phyloP scores from a whole-genome alignment of 306 rosid species.

The Albizia julibrissin region DNA sequence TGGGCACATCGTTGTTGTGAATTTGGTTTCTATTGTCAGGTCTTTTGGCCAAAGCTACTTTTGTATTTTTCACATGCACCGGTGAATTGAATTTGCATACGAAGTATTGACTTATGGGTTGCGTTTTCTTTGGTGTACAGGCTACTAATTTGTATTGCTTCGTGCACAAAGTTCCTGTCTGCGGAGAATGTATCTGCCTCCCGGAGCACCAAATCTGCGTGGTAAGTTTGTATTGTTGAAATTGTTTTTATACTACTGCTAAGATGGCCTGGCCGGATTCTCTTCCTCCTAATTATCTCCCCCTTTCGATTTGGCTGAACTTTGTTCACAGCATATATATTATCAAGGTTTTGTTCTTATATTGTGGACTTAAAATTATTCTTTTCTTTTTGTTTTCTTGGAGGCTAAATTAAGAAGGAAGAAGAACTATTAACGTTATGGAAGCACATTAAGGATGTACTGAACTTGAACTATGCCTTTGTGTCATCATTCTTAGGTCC shows the following conservation, averaged over 20 bases:
- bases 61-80: background rate
- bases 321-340: constrained; percentile 7
- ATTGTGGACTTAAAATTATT: background rate
- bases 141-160: constrained; percentile 74
- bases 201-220: constrained; percentile 89
- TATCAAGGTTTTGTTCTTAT: background rate
- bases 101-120: background rate
- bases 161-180: constrained; percentile 72
- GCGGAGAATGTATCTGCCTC: constrained; percentile 73
- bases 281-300: background rate
- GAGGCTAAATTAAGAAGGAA: constrained; percentile 7
- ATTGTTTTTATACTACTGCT: constrained; percentile 12
- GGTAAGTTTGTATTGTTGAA: constrained; percentile 45
- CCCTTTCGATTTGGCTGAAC: background rate
- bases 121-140: constrained; percentile 47
- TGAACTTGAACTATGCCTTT: constrained; percentile 22
- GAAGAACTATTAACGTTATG: background rate
- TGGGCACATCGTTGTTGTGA: background rate
- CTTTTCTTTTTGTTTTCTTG: constrained; percentile 9
- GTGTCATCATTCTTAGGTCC: constrained; percentile 55
- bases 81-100: background rate
- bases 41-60: background rate
- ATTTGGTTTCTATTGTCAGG: background rate
- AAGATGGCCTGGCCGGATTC: background rate
- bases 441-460: constrained; percentile 1